Evolutionary conservation across 169 alveolate species (phyloP), one percentile per base, ranked within the genome.

Genomic region (Cyclospora cayetanensis): DNA sequence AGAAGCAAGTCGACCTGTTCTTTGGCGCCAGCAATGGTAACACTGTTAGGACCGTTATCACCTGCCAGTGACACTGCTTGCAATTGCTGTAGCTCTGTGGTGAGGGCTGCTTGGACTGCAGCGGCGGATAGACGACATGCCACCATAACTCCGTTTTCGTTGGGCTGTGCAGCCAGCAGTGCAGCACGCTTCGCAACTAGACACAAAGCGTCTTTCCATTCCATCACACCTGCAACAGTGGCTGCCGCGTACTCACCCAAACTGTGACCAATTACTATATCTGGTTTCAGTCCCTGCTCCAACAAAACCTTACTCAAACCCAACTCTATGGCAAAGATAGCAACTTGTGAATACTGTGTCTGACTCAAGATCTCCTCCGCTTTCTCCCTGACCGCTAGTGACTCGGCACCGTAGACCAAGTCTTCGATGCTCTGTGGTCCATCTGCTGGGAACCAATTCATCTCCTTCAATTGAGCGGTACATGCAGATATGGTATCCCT

Each of bases 231-330:
- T 5, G 95, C 94, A 20, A 87, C 90, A n/a, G 91, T 93, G 39
- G 96, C 96, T 2, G 97, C 97, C 25, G 94, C 94, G 77, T 93
- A 95, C 83, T 95, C 97, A n/a, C 97, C 96, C 35, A 83, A 25
- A 60, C 95, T 88, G 89, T 95, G 96, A 4, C 96, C 96, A 25
- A 95, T 37, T n/a, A 95, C 96, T 11, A 70, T 85, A 2, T 79
- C 95, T 0, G 97, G 96, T 60, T 39, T 41, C 82, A 95, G 70
- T 31, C 97, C 97, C 4, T 91, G 83, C 9, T 94, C 92, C 53
- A 66, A 91, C 91, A 83, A 66, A 12, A 92, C 85, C 76, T 84
- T 83, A 35, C 95, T 90, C 43, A 94, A 37, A 15, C 95, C 93
- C 15, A 65, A 93, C 83, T 95, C 95, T 29, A 94, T 88, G 1